Evolutionary conservation across 306 rosid genomes (phyloP), one percentile per base, ranked within the genome.

Genomic region (Cucurbita maxima): DNA sequence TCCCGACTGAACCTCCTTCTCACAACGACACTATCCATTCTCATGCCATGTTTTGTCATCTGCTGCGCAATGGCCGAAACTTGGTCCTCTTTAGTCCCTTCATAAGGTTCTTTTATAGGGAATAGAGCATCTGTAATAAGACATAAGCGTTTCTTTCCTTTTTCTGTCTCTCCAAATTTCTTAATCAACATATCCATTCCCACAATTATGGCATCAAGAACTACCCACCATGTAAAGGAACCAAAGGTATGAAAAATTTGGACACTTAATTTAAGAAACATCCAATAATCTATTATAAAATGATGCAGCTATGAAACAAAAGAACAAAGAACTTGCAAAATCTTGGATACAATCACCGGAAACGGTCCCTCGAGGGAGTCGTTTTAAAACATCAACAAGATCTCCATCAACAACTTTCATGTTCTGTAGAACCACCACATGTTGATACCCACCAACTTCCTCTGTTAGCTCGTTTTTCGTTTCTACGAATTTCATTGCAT

Each of bases 131-230:
- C 87, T 47, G 98, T 93, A 75, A 93, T 76, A 37, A 93, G 90
- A 79, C 92, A 87, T 11, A 93, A 80, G 45, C 90, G 87, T 76
- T 93, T 93, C 82, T 87, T 93, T 67, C 93, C 96, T 77, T 83
- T 90, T 70, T 78, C 80, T 51, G 97, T 88, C 36, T 78, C 83
- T 73, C 87, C 88, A 79, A 79, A 93, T 79, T 86, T 90, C 84
- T 93, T 93, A 55, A 93, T 93, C 75, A 93, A 73, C 87, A 90
- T 86, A 86, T 93, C 98, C 97, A 93, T 77, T 77, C 92, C 98
- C 74, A 93, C 90, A 79, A 93, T 86, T 73, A 93, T 81, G 74
- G 94, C 97, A 76, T 88, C 98, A 75, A 93, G 96, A 88, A 87
- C 98, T 93, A 82, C 74, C 79, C 45, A 59, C 51, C 69, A 77